Evolutionary conservation across 176 grass and related monocot genomes (phyloP).

Genomic region (Ensete glaucum): DNA sequence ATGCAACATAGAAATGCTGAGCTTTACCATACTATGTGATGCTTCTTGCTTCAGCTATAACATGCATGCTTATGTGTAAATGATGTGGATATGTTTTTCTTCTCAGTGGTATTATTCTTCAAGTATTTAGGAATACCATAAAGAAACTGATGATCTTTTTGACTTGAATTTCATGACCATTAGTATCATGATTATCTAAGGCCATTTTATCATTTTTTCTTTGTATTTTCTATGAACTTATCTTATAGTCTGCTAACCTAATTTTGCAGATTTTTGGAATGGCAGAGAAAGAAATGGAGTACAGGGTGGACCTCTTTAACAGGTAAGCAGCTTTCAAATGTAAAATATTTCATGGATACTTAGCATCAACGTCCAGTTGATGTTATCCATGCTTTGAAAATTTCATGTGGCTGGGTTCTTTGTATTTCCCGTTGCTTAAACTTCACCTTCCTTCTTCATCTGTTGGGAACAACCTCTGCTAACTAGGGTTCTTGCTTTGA

Average conservation of each 20-base stretch:
- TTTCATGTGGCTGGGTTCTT: background rate
- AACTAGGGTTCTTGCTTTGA: no score
- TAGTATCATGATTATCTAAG: background rate
- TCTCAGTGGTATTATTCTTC: no score
- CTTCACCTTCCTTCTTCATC: no score
- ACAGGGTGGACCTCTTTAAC: slow-evolving; percentile 89
- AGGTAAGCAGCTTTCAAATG: slow-evolving; percentile 21
- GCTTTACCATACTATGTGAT: no score
- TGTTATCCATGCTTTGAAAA: background rate
- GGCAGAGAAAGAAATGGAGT: slow-evolving; percentile 95
- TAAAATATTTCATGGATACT: background rate
- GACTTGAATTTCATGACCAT: no score
- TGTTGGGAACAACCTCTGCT: background rate
- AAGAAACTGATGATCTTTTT: background rate
- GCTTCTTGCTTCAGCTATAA: no score
- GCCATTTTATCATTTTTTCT: no score
- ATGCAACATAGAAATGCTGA: no score
- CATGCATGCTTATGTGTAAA: no score
- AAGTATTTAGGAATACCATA: no score
- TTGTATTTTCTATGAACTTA: background rate
- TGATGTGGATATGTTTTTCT: no score
- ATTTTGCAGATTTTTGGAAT: slow-evolving; percentile 68
- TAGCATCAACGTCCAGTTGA: background rate
- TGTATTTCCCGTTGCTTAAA: no score
- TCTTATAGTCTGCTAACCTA: background rate